phyloP scores from a whole-genome alignment of 805 yeast genomes.

The Yarrowia sp. region DNA sequence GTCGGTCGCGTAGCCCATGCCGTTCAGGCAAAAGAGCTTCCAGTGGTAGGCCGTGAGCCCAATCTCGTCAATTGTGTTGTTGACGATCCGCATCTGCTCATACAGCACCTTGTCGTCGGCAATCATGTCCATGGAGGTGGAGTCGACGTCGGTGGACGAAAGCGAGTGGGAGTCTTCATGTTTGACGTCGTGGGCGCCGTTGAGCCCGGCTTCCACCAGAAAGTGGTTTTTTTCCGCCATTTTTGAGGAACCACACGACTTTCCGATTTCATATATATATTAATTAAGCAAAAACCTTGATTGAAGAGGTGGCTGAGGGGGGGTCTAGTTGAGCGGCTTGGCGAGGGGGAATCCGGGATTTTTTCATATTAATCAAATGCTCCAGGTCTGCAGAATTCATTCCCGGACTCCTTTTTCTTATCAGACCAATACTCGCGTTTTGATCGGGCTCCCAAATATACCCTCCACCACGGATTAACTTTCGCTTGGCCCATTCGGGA shows the following conservation, averaged over 20 bases:
- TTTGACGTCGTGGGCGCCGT: slow-evolving; percentile 5
- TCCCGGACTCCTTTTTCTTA: neutral
- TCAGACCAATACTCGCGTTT: neutral
- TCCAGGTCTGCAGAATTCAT: neutral
- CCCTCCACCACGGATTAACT: too few species aligned
- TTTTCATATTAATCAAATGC: neutral
- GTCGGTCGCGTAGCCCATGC: slow-evolving; percentile 64
- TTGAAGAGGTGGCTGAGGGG: neutral
- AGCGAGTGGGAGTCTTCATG: slow-evolving; percentile 23
- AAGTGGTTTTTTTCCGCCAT: slow-evolving; percentile 14
- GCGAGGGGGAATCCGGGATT: too few species aligned
- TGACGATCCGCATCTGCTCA: slow-evolving; percentile 49
- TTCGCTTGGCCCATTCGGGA: neutral
- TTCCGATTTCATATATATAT: slow-evolving; percentile 1
- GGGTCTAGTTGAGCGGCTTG: neutral
- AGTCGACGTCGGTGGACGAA: slow-evolving; percentile 21
- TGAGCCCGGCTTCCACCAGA: slow-evolving; percentile 9
- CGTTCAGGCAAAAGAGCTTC: slow-evolving; percentile 59
- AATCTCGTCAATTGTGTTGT: slow-evolving; percentile 65
- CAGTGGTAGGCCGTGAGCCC: slow-evolving; percentile 66
- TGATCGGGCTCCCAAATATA: too few species aligned
- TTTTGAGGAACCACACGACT: neutral
- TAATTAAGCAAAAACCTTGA: slow-evolving; percentile 6
- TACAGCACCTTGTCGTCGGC: slow-evolving; percentile 36
- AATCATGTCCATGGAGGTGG: slow-evolving; percentile 21